Base-by-base conservation (phyloP, 2,329 filamentous ascomycete species). In the Rutstroemia sp. region DNA sequence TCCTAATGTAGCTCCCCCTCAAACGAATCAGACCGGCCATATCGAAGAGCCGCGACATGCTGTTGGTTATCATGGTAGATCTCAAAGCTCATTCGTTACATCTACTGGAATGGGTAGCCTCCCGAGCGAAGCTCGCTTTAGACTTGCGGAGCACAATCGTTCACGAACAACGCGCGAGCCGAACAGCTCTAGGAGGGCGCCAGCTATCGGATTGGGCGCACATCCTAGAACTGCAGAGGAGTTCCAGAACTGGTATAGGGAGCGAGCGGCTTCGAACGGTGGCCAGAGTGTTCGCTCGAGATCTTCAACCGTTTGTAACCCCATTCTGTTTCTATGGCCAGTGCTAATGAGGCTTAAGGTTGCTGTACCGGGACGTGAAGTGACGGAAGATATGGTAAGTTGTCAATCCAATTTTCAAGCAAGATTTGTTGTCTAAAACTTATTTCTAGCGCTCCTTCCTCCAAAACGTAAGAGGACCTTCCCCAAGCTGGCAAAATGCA, bases 1-100 rank as follows among this genome's bases (percentile, higher is more conserved):
- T 71, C 85, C 82, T 17, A 84, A 85, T 60, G 78, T 78, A 38
- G 76, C 78, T 55, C 81, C 80, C 46, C 79, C 79, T 47, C 67
- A 69, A 53, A 60, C 57, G 44, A 61, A 56, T 17, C 54, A 34
- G 54, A 55, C 45, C 27, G 55, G 25, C 50, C 49, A 39, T 54
- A 48, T 53, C 53, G 48, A 34, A 38, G 39, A 19, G 36, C 58
- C 30, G 47, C 55, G 5, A 50, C 51, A 27, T 48, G 50, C 17
- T 30, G 54, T 17, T 63, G 64, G 27, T 57, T 42, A 58, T 44
- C 51, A 58, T 38, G 52, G 56, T 12, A 49, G 46, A 44, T 56
- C 54, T 19, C 40, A 27, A 47, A 56, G 54, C 36, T 56, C 54
- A 10, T 40, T 52, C 7, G 30, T 56, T 17, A 21, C 54, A 19